Percentiles rank a stretch among this genome's conserved stretches.
Conservation (phyloP, 164 flowering plant species). For the Warburgia ugandensis region DNA sequence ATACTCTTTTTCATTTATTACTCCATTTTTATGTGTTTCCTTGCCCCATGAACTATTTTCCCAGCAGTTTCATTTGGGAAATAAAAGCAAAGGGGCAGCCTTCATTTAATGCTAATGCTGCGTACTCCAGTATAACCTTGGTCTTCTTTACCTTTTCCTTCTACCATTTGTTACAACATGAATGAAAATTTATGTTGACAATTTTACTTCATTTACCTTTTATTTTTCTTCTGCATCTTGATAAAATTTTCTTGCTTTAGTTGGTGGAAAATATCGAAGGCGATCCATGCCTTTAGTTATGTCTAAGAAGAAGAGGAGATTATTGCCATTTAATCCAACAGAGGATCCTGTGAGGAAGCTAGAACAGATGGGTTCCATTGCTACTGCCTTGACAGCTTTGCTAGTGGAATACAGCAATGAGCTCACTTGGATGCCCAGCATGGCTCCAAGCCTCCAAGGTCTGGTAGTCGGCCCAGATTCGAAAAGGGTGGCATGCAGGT, state of each 20-base stretch:
- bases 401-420: constrained; percentile 45
- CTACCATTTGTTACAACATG: too few species aligned
- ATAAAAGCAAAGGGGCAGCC: too few species aligned
- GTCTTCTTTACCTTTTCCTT: too few species aligned
- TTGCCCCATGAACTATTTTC: too few species aligned
- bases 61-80: too few species aligned
- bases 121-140: too few species aligned
- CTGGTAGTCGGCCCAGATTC: constrained; percentile 49
- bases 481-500: constrained; percentile 85
- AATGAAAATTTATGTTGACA: too few species aligned
- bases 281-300: constrained; percentile 32
- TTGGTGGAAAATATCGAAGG: constrained; percentile 42
- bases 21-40: too few species aligned
- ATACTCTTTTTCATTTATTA: too few species aligned
- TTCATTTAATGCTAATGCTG: too few species aligned
- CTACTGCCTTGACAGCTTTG: constrained; percentile 47
- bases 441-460: constrained; percentile 70
- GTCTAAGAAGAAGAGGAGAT: constrained; percentile 45
- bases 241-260: constrained; percentile 16
- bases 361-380: constrained; percentile 64
- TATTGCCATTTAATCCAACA: constrained; percentile 48
- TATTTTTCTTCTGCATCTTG: too few species aligned
- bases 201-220: too few species aligned
- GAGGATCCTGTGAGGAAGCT: constrained; percentile 44
- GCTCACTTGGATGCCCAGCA: constrained; percentile 43